phyloP scores from a whole-genome alignment of 495 filamentous ascomycete genomes.

The Penicillium turbatum region DNA sequence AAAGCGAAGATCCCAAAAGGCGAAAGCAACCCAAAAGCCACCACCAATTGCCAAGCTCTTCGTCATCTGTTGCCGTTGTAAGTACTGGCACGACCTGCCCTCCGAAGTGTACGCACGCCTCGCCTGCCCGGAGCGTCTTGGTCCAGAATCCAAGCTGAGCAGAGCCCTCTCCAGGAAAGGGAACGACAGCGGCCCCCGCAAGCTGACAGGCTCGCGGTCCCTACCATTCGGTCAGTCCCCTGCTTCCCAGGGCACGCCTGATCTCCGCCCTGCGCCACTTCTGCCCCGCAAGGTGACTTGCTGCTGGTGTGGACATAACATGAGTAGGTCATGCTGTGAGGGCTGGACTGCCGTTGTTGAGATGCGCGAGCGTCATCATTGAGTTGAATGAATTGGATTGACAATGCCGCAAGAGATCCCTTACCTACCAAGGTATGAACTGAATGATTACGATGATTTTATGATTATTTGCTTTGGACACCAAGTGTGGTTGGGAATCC shows the following conservation, averaged over 20 bases:
- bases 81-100: slow-evolving; percentile 78
- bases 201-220: background rate
- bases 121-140: slow-evolving; percentile 56
- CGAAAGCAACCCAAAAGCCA: slow-evolving; percentile 20
- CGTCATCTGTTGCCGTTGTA: slow-evolving; percentile 77
- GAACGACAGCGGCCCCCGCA: slow-evolving; percentile 8
- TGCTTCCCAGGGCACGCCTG: slow-evolving; percentile 10
- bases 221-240: slow-evolving; percentile 1
- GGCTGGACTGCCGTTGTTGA: slow-evolving; percentile 69
- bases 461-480: background rate
- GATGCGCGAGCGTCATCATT: slow-evolving; percentile 62
- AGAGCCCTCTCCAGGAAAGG: slow-evolving; percentile 13
- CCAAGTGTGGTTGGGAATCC: background rate
- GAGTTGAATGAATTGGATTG: slow-evolving; percentile 2
- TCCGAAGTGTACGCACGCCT: slow-evolving; percentile 70
- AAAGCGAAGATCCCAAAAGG: slow-evolving; percentile 13
- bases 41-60: slow-evolving; percentile 68
- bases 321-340: slow-evolving; percentile 67
- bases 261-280: slow-evolving; percentile 34
- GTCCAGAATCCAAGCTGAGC: slow-evolving; percentile 31
- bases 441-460: slow-evolving; percentile 4
- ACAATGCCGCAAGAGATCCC: background rate
- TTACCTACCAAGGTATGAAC: background rate
- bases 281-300: slow-evolving; percentile 60
- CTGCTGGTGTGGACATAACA: slow-evolving; percentile 74